These are phyloP conservation scores for Conticribra weissflogii DNA, from an alignment of 108 stramenopile genomes.

Conservation along the genomic window DNA sequence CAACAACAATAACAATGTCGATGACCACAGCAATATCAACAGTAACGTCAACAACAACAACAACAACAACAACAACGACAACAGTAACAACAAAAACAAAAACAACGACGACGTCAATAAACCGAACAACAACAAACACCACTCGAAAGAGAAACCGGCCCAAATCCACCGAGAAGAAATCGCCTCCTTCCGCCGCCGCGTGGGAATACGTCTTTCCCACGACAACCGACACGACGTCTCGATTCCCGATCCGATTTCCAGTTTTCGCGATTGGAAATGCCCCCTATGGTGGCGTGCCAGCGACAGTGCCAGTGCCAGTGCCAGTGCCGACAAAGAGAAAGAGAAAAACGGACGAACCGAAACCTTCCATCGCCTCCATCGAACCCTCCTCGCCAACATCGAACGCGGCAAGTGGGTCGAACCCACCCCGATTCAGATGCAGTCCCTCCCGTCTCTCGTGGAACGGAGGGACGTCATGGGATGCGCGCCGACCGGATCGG, in stretches of 20 bases:
- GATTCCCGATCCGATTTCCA: slow-evolving; percentile 82
- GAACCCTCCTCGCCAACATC: slow-evolving; percentile 74
- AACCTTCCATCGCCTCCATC: slow-evolving; percentile 49
- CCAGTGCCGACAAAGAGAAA: neutral
- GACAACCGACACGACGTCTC: slow-evolving; percentile 65
- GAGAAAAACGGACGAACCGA: slow-evolving; percentile 8
- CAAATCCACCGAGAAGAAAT: slow-evolving; percentile 82
- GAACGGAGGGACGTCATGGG: slow-evolving; percentile 87
- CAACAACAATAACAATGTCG: slow-evolving; percentile 14
- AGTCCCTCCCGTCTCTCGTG: slow-evolving; percentile 77
- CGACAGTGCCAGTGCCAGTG: neutral
- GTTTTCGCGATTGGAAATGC: slow-evolving; percentile 61
- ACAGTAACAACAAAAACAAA: slow-evolving; percentile 7
- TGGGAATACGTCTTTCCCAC: slow-evolving; percentile 72
- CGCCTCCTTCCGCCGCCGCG: slow-evolving; percentile 82
- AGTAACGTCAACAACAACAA: slow-evolving; percentile 18
- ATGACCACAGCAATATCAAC: slow-evolving; percentile 10
- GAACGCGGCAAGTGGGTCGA: slow-evolving; percentile 92
- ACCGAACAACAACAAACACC: slow-evolving; percentile 67
- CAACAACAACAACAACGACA: slow-evolving; percentile 3
- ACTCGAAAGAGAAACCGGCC: slow-evolving; percentile 62
- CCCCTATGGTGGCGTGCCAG: slow-evolving; percentile 72
- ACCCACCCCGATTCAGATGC: slow-evolving; percentile 96
- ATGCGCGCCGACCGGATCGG: slow-evolving; percentile 86
- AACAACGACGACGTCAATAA: slow-evolving; percentile 22